Evolutionary conservation across 2,329 filamentous ascomycete genomes (phyloP).

Genomic region (Shiraia sp.): DNA sequence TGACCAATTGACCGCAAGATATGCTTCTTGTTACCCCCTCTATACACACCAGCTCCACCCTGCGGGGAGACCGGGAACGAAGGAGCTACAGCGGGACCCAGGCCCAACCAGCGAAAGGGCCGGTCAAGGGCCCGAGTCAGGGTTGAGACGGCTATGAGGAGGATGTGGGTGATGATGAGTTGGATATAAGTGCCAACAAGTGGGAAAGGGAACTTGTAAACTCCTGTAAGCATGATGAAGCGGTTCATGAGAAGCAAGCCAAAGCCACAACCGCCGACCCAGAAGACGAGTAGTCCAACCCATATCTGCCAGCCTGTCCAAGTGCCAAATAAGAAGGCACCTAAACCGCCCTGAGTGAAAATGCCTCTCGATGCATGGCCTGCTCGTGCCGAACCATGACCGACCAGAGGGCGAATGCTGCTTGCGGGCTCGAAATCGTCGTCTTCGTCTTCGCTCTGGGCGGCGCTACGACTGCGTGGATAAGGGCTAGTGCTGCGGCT

Average conservation of each 20-base stretch:
- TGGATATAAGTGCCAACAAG: conserved; percentile 56
- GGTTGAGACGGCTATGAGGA: conserved; percentile 53
- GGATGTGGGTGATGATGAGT: conserved; percentile 54
- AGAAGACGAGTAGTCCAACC: conserved; percentile 53
- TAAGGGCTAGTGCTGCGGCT: conserved; percentile 51
- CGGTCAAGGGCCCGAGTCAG: conserved; percentile 52
- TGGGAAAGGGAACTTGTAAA: conserved; percentile 58
- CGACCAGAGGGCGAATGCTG: conserved; percentile 45
- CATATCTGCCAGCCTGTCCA: conserved; percentile 54
- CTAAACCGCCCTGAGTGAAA: conserved; percentile 51
- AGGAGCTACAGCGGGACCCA: conserved; percentile 52
- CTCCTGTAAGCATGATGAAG: conserved; percentile 55
- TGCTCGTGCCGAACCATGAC: conserved; percentile 35
- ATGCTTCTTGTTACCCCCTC: conserved; percentile 27
- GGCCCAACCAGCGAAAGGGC: conserved; percentile 48
- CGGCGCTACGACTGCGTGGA: conserved; percentile 47
- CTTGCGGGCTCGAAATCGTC: conserved; percentile 46
- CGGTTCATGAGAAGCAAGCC: conserved; percentile 56
- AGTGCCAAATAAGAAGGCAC: conserved; percentile 54
- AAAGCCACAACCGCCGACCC: conserved; percentile 53
- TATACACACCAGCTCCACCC: conserved; percentile 37
- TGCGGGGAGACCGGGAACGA: conserved; percentile 40
- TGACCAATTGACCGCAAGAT: conserved; percentile 30
- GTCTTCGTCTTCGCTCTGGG: conserved; percentile 54
- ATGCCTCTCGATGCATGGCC: conserved; percentile 13